These are phyloP conservation scores for Eucalyptus decipiens DNA, from an alignment of 345 rosid genomes.

Conservation along the genomic window DNA sequence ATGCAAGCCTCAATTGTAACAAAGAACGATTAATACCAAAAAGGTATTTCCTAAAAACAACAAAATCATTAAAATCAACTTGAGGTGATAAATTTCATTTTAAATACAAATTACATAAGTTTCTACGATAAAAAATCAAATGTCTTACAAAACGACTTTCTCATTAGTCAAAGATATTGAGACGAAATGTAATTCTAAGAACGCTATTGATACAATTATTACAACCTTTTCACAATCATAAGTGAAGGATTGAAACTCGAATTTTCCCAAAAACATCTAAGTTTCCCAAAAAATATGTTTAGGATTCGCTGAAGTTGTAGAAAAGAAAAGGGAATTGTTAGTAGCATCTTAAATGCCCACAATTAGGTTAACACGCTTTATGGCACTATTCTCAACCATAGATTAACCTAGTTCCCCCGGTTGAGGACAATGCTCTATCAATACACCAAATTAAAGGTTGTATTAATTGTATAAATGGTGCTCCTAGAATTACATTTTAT, in stretches of 20 bases:
- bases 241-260: neutral
- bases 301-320: no score
- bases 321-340: no score
- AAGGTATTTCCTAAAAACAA: neutral
- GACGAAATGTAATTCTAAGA: neutral
- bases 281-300: no score
- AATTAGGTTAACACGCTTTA: no score
- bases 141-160: neutral
- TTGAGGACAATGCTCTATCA: no score
- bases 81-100: neutral
- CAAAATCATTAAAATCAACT: rapidly evolving
- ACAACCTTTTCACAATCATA: neutral
- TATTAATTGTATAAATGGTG: neutral
- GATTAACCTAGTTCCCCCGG: rapidly evolving
- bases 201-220: rapidly evolving
- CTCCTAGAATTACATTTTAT: neutral
- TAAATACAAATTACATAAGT: no score
- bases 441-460: neutral
- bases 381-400: rapidly evolving
- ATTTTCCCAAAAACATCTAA: no score
- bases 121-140: no score
- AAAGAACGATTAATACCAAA: neutral
- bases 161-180: neutral
- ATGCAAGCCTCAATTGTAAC: neutral
- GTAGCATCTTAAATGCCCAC: no score